These are phyloP conservation scores for Neurospora sp. DNA, from an alignment of 2,329 filamentous ascomycete species.

Conservation along the genomic window DNA sequence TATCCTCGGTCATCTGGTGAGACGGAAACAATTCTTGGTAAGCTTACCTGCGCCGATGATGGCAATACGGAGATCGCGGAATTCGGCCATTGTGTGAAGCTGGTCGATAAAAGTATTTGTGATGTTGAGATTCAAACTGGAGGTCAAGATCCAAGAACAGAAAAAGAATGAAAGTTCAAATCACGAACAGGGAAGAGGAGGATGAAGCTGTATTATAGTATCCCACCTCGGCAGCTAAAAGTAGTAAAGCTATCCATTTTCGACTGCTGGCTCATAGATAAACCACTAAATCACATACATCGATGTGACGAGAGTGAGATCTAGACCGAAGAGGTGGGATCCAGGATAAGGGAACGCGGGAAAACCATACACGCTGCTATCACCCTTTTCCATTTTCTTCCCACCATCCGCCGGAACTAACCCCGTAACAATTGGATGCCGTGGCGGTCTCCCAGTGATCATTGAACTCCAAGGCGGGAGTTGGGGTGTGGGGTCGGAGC, in stretches of 20 bases:
- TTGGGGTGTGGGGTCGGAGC: neutral
- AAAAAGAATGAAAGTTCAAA: neutral
- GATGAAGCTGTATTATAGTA: neutral
- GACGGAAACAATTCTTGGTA: neutral
- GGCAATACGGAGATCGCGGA: constrained; percentile 22
- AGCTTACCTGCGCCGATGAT: constrained; percentile 23
- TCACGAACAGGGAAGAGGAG: neutral
- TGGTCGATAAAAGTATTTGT: neutral
- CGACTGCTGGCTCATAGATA: neutral
- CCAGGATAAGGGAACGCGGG: neutral
- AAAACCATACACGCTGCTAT: neutral
- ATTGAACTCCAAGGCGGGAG: neutral
- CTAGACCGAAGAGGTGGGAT: neutral
- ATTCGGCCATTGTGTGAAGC: constrained; percentile 15
- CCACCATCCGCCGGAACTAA: neutral
- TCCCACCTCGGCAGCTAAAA: neutral
- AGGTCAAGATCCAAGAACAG: neutral
- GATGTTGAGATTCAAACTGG: neutral
- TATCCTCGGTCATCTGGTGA: neutral
- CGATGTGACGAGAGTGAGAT: neutral
- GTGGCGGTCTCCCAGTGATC: neutral
- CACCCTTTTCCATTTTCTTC: neutral
- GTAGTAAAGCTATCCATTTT: neutral
- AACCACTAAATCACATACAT: neutral
- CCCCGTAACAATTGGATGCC: neutral